Conservation (phyloP, 2,329 filamentous ascomycete genomes). For the Ceratocystis ficicola region DNA sequence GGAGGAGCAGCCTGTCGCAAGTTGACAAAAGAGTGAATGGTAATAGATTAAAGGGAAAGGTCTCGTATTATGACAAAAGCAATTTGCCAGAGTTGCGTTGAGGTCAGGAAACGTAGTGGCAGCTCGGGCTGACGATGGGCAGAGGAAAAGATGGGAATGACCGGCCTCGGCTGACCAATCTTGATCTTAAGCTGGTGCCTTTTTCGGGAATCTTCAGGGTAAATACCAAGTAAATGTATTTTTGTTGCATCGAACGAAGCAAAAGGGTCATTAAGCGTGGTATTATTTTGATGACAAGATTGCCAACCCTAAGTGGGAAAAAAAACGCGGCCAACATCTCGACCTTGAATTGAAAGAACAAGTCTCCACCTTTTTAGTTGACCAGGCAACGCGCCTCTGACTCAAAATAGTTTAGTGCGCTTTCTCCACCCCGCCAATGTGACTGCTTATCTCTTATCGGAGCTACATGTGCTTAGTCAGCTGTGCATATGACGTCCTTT, state of each 20-base stretch:
- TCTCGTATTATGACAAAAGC: not conserved
- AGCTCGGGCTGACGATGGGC: no score
- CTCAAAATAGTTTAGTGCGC: not conserved
- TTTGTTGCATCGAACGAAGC: not conserved
- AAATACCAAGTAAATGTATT: not conserved
- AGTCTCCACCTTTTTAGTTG: conserved; percentile 14
- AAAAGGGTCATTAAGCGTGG: not conserved
- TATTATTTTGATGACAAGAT: conserved; percentile 9
- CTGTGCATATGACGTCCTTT: conserved; percentile 19
- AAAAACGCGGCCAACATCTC: not conserved
- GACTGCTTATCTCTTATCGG: conserved; percentile 15
- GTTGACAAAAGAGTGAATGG: not conserved
- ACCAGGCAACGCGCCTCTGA: conserved; percentile 16
- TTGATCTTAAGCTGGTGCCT: not conserved
- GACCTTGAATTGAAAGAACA: not conserved
- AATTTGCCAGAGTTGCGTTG: not conserved
- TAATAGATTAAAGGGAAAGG: conserved; percentile 5
- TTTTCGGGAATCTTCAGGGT: no score
- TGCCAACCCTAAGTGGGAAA: not conserved
- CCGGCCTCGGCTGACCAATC: not conserved
- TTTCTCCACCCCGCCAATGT: not conserved
- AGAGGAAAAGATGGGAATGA: not conserved
- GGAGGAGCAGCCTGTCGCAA: not conserved
- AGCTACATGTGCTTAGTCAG: conserved; percentile 15
- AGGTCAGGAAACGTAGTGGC: not conserved